Evolutionary conservation across 2,329 filamentous ascomycete species (phyloP).

Genomic region (Aspergillus sp.): DNA sequence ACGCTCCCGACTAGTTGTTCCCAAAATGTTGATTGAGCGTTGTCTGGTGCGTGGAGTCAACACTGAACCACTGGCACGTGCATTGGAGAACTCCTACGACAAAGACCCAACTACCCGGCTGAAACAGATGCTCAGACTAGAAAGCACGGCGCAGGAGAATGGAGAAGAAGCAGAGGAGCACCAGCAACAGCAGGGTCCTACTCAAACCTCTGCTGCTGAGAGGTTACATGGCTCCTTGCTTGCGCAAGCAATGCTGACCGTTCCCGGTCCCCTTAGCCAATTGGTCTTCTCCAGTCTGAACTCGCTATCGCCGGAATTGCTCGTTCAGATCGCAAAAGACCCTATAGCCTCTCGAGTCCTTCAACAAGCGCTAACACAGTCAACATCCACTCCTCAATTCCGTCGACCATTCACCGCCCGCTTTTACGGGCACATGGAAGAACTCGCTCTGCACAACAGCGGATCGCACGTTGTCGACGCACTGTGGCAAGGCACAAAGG

Average conservation of each 20-base stretch:
- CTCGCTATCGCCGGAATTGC: slow-evolving; percentile 49
- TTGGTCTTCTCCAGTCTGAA: slow-evolving; percentile 68
- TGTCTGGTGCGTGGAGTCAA: slow-evolving; percentile 62
- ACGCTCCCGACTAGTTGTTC: slow-evolving; percentile 67
- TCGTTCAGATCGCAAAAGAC: slow-evolving; percentile 61
- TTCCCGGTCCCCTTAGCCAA: slow-evolving; percentile 61
- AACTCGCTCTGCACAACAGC: slow-evolving; percentile 54
- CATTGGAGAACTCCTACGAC: slow-evolving; percentile 53
- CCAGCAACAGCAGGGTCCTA: slow-evolving; percentile 1
- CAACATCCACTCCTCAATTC: slow-evolving; percentile 48
- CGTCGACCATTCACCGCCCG: slow-evolving; percentile 58
- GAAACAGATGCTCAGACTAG: slow-evolving; percentile 54
- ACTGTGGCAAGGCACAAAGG: slow-evolving; percentile 57
- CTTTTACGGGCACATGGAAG: slow-evolving; percentile 55
- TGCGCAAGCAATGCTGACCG: slow-evolving; percentile 68
- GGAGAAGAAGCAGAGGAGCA: slow-evolving; percentile 37
- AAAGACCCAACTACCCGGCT: slow-evolving; percentile 47
- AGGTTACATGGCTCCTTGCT: slow-evolving; percentile 79
- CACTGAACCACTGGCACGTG: slow-evolving; percentile 48
- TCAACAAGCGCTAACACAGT: slow-evolving; percentile 54
- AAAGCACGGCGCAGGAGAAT: slow-evolving; percentile 43
- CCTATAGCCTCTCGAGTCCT: slow-evolving; percentile 55
- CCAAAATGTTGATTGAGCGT: slow-evolving; percentile 76
- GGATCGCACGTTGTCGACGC: slow-evolving; percentile 63
- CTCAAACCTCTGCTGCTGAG: slow-evolving; percentile 31